phyloP scores from a whole-genome alignment of 768 basidiomycete genomes.

The Russula lepida region DNA sequence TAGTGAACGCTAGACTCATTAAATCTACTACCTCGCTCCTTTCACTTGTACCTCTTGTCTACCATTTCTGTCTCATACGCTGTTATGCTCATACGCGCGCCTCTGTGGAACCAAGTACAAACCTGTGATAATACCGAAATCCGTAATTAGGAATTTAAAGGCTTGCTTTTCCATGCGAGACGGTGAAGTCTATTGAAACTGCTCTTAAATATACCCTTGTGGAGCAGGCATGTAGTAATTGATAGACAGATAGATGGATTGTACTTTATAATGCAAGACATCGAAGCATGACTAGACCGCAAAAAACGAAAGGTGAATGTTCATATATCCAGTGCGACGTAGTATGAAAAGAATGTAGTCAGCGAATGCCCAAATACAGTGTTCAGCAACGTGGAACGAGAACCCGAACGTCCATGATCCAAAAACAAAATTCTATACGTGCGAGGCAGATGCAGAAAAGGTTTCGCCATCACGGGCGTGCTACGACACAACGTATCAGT shows the following conservation, averaged over 20 bases:
- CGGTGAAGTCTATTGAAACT: background rate
- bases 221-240: background rate
- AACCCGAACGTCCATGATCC: conserved; percentile 4
- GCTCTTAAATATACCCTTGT: conserved; percentile 4
- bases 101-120: too few relatives aligned
- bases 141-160: too few relatives aligned
- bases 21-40: too few relatives aligned
- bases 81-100: too few relatives aligned
- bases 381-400: conserved; percentile 5
- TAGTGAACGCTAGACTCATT: too few relatives aligned
- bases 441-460: conserved; percentile 15
- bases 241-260: background rate
- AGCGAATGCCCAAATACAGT: conserved; percentile 20
- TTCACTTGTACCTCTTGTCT: too few relatives aligned
- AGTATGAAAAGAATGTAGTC: conserved; percentile 15
- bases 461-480: conserved; percentile 25
- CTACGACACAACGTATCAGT: conserved; percentile 12
- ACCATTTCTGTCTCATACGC: too few relatives aligned
- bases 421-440: conserved; percentile 16
- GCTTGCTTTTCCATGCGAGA: background rate
- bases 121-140: background rate
- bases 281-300: conserved; percentile 12
- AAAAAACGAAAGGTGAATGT: background rate
- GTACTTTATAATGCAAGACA: conserved; percentile 15
- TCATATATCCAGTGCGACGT: conserved; percentile 3